Evolutionary conservation across 495 filamentous ascomycete species (phyloP), one percentile per base, ranked within the genome.

Genomic region (Penicillium diatomitis): DNA sequence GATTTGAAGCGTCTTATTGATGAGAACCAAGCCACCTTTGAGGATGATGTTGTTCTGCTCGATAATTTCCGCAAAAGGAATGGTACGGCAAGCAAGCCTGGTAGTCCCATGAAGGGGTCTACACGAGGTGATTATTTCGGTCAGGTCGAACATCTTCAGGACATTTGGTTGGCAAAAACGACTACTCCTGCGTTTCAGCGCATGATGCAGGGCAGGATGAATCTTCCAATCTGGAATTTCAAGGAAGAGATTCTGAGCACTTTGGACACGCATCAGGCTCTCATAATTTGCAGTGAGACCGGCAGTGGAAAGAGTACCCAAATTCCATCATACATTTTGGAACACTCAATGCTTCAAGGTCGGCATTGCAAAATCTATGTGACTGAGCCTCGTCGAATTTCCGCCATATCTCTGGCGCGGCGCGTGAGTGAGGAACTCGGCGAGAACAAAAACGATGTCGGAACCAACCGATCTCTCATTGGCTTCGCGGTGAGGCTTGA

Each of bases 301-400:
- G 92, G 92, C 58, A 96, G 81, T 67, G 92, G 92, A 46, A 98
- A 98, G 73, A 95, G 89, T 69, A 98, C 92, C 0, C 92, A 98
- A 62, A 86, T 96, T 4, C 92, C 92, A 28, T 82, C 89, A 2
- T 98, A 88, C 62, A 80, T 98, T 12, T 70, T 98, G 2, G 92
- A 98, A 56, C 78, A 94, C 52, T 85, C 96, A 57, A 77, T 98
- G 53, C 79, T 80, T 8, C 72, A 82, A 39, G 90, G 90, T 6
- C 85, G 81, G 35, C 69, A 76, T 9, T 96, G 90, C 69, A 96
- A 91, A 61, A 82, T 98, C 11, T 96, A 90, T 63, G 94, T 90
- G 60, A 96, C 92, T 0, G 88, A 97, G 61, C 92, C 92, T n/a
- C 82, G 92, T 8, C 79, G 92, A 60, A 98, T 98, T 51, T 98